Evolutionary conservation across 148 eudicot genomes (phyloP), one percentile per base, ranked within the genome.

Genomic region (Chenopodium suecicum): DNA sequence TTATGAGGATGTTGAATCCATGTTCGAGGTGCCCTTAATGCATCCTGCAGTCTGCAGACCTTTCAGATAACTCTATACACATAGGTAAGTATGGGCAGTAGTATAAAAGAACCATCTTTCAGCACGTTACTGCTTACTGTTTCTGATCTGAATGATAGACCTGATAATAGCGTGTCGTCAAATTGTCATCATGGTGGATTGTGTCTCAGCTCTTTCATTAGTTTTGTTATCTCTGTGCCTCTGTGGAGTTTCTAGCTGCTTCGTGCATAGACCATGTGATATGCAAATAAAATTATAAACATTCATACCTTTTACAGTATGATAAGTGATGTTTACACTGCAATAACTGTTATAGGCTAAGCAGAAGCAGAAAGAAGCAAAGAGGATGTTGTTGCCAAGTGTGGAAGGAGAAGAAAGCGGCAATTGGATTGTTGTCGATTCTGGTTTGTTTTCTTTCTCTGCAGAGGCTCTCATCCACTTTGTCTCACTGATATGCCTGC

Each of bases 391-490:
- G 87, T 86, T 95, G 70, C 99, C 99, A 20, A 86, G 89, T 75
- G 89, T 95, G 80, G 97, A 91, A 83, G 99, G 99, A 67, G 90
- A 92, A 85, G 90, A 89, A 81, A 91, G 91, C 65, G 99, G 95
- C 73, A 94, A 94, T 74, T 95, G 99, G 98, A 89, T 94, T 75
- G 99, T 92, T 37, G 85, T 95, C 23, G 99, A 95, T 86, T 91
- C 98, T 81, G 99, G 99, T 95, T 85, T 60, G 79, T 73, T 78
- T 76, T 81, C 56, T 74, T n/a, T n/a, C 70, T 68, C 75, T 23
- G 7, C 25, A 72, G 13, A 19, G 19, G 8, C 48, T 19, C 76
- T 73, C 73, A 44, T 85, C 25, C 17, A 32, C 27, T 74, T 47
- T 20, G 69, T 66, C 63, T 77, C 11, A 50, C n/a, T 32, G 13